Percentiles rank a stretch among this genome's conserved stretches.
Conservation (phyloP, 1,284 basidiomycete species). For the Austropuccinia psidii region DNA sequence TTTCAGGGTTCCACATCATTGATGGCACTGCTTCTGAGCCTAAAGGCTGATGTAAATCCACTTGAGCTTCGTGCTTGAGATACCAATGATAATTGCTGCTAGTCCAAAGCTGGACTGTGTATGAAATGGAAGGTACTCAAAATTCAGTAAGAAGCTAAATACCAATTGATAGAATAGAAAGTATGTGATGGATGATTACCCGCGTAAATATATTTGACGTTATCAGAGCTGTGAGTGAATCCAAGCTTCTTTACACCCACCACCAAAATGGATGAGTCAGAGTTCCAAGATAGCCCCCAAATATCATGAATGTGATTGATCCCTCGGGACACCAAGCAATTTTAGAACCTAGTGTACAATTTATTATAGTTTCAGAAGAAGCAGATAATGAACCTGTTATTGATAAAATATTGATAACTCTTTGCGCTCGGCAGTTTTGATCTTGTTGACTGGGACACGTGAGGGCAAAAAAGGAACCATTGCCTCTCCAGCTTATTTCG, state of each 20-base stretch:
- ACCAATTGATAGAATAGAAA: not conserved
- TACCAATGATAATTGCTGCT: slow-evolving; percentile 91
- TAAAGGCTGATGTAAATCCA: slow-evolving; percentile 42
- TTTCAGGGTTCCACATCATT: slow-evolving; percentile 74
- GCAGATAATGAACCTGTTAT: slow-evolving; percentile 69
- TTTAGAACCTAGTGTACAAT: slow-evolving; percentile 66
- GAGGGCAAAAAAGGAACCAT: slow-evolving; percentile 20
- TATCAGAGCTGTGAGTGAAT: slow-evolving; percentile 61
- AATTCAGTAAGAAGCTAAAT: not conserved
- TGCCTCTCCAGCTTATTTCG: slow-evolving; percentile 13
- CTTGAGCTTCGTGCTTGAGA: slow-evolving; percentile 72
- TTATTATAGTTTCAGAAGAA: slow-evolving; percentile 66
- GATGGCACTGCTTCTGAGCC: slow-evolving; percentile 46
- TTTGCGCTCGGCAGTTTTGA: no score
- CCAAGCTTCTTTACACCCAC: slow-evolving; percentile 67
- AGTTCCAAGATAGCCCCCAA: slow-evolving; percentile 73
- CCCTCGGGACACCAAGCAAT: slow-evolving; percentile 85
- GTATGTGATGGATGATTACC: no score
- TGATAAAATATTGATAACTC: slow-evolving; percentile 75
- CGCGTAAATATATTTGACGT: not conserved
- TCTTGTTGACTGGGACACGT: slow-evolving; percentile 5
- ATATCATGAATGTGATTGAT: slow-evolving; percentile 65
- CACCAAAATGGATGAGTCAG: slow-evolving; percentile 75
- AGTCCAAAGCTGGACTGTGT: slow-evolving; percentile 83
- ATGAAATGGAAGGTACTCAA: not conserved